A percentile compares a stretch with the other conserved stretches of the same genome.
Evolutionary conservation across 352 stramenopile species (phyloP).

Genomic region (Globisporangium splendens): DNA sequence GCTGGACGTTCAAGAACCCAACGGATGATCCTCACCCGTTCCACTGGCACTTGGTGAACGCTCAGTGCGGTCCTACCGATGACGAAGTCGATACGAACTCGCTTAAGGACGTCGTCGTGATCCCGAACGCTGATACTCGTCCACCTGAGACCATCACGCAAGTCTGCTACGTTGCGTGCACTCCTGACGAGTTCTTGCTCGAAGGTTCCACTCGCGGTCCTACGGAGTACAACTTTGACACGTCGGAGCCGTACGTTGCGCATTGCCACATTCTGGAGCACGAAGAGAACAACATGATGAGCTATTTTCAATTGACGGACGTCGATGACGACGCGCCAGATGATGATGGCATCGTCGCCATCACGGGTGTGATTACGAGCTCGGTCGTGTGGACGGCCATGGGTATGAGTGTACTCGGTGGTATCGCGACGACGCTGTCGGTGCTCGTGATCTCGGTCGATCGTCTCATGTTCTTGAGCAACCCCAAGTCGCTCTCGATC

Average conservation of each 20-base stretch:
- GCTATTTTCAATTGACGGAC: constrained; percentile 52
- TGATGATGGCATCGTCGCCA: constrained; percentile 34
- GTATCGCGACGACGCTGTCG: constrained; percentile 45
- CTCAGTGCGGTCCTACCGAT: constrained; percentile 62
- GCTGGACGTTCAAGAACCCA: constrained; percentile 78
- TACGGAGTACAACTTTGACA: constrained; percentile 68
- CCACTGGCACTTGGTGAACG: constrained; percentile 76
- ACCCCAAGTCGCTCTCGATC: constrained; percentile 46
- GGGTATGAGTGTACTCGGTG: constrained; percentile 70
- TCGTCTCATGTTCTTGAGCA: constrained; percentile 14
- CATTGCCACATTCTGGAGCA: constrained; percentile 81
- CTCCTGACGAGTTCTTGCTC: constrained; percentile 64
- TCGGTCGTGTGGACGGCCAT: constrained; percentile 57
- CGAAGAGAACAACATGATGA: constrained; percentile 77
- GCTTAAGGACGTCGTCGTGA: constrained; percentile 71
- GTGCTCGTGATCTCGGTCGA: no score
- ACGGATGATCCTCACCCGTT: constrained; percentile 74
- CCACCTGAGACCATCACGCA: constrained; percentile 43
- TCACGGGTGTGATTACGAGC: constrained; percentile 33
- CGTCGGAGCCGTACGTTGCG: constrained; percentile 63
- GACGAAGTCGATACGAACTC: constrained; percentile 62
- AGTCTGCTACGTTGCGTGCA: constrained; percentile 75
- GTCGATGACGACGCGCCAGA: constrained; percentile 39
- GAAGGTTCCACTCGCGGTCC: constrained; percentile 43
- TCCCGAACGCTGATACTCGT: constrained; percentile 50